Evolutionary conservation across 768 basidiomycete genomes (phyloP).

Genomic region (Pisolithus marmoratus): DNA sequence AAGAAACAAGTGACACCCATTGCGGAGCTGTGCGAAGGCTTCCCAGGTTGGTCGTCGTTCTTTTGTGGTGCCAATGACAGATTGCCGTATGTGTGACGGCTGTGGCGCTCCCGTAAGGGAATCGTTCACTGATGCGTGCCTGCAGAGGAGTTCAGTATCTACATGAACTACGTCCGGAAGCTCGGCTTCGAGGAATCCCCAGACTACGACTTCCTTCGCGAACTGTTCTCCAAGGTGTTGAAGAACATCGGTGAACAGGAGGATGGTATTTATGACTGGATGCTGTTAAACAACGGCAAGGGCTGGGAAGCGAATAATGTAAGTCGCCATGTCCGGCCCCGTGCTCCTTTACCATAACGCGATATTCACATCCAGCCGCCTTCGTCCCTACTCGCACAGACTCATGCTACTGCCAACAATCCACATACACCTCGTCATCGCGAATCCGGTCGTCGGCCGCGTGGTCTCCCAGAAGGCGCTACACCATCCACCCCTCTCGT

Average conservation of each 20-base stretch:
- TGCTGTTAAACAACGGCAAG: conserved; percentile 88
- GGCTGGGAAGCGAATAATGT: conserved; percentile 92
- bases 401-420: conserved; percentile 50
- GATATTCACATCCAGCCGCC: conserved; percentile 30
- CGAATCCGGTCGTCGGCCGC: conserved; percentile 48
- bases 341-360: conserved; percentile 1
- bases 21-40: conserved; percentile 90
- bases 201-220: conserved; percentile 96
- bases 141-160: conserved; percentile 94
- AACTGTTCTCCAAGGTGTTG: conserved; percentile 87
- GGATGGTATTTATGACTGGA: conserved; percentile 95
- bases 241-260: conserved; percentile 85
- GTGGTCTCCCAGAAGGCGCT: conserved; percentile 49
- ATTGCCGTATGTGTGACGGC: not conserved
- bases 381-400: conserved; percentile 40
- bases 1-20: conserved; percentile 96
- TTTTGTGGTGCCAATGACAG: conserved; percentile 1
- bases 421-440: conserved; percentile 51
- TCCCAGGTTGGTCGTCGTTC: conserved; percentile 57
- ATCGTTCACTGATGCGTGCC: not conserved
- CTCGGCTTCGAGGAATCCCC: conserved; percentile 96
- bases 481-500: conserved; percentile 56
- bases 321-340: conserved; percentile 28
- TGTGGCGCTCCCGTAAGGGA: not conserved
- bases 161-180: conserved; percentile 99